phyloP scores from a whole-genome alignment of 345 rosid genomes.

The Gossypium anomalum region DNA sequence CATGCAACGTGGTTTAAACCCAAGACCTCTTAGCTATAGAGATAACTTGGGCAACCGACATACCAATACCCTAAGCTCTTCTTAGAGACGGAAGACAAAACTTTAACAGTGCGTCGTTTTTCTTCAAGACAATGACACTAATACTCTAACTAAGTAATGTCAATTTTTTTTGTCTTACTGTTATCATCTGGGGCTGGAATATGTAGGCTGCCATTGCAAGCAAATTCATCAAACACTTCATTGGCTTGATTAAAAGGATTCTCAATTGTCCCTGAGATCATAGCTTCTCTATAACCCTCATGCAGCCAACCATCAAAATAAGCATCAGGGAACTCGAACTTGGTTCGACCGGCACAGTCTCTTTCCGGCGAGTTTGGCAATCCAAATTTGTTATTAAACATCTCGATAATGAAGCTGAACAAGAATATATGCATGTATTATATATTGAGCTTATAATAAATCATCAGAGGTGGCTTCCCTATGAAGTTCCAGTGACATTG shows the following conservation, averaged over 20 bases:
- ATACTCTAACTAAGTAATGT: neutral
- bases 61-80: too few relatives aligned
- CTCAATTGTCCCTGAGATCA: constrained; percentile 21
- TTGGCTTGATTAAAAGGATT: constrained; percentile 31
- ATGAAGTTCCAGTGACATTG: constrained; percentile 30
- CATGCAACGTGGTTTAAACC: too few relatives aligned
- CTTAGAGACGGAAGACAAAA: too few relatives aligned
- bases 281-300: constrained; percentile 29
- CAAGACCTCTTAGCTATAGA: too few relatives aligned
- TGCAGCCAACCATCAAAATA: constrained; percentile 55
- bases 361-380: constrained; percentile 28
- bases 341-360: constrained; percentile 27
- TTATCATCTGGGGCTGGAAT: constrained; percentile 20
- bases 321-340: constrained; percentile 46
- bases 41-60: too few relatives aligned
- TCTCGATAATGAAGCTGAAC: neutral
- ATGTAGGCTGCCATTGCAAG: constrained; percentile 29
- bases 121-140: too few relatives aligned
- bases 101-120: too few relatives aligned
- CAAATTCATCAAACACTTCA: constrained; percentile 17
- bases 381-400: constrained; percentile 18
- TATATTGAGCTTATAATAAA: neutral
- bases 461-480: constrained; percentile 27
- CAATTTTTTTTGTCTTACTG: constrained; percentile 18
- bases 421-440: neutral